Conservation (phyloP, 768 basidiomycete genomes). For the Termitomyces sp. region DNA sequence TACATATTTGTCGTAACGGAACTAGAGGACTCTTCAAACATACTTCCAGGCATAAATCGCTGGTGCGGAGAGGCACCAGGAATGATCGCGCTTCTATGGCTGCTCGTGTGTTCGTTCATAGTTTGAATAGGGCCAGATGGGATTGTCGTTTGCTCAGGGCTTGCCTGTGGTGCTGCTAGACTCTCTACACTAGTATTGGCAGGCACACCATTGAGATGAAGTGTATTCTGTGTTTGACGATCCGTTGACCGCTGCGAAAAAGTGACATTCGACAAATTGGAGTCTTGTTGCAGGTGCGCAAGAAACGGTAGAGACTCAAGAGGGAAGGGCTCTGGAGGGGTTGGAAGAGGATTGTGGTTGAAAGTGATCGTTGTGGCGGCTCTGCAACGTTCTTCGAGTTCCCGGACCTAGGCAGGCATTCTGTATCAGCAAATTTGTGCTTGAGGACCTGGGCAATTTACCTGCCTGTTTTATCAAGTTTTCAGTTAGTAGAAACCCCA, state of each 20-base stretch:
- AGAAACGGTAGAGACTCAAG: conserved; percentile 41
- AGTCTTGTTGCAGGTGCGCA: conserved; percentile 19
- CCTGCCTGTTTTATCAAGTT: conserved; percentile 15
- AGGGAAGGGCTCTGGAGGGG: conserved; percentile 51
- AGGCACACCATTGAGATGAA: neutral
- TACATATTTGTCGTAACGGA: neutral
- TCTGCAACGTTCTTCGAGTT: conserved; percentile 32
- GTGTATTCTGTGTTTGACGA: neutral
- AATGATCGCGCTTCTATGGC: conserved; percentile 25
- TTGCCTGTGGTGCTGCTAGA: neutral
- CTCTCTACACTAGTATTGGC: neutral
- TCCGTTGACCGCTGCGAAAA: neutral
- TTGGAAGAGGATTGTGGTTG: conserved; percentile 47
- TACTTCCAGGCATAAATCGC: conserved; percentile 21
- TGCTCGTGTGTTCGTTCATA: neutral
- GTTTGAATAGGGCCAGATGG: neutral
- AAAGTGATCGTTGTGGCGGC: conserved; percentile 26
- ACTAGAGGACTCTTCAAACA: neutral
- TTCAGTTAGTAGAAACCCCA: neutral
- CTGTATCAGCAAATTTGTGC: neutral
- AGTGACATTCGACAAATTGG: neutral
- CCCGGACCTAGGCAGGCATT: conserved; percentile 18
- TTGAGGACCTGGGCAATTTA: neutral
- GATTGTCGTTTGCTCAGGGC: neutral
- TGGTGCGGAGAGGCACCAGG: conserved; percentile 27